phyloP scores from a whole-genome alignment of 1,284 basidiomycete genomes.

The Wallemia mellicola region DNA sequence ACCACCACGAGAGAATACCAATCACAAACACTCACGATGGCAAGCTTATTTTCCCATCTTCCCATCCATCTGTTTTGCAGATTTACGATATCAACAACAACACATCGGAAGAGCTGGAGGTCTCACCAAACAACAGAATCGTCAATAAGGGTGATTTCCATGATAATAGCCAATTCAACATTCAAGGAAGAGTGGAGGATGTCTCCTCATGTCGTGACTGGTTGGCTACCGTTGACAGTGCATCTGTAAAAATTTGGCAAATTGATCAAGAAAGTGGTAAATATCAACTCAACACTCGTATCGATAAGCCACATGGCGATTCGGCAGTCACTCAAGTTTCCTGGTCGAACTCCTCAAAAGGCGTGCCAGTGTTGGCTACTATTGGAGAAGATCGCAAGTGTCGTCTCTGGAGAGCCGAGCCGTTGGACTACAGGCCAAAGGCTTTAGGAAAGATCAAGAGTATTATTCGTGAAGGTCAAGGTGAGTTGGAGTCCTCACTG shows the following conservation, averaged over 20 bases:
- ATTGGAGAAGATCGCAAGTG: background rate
- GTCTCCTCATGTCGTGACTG: constrained; percentile 25
- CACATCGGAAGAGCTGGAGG: constrained; percentile 54
- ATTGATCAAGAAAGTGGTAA: constrained; percentile 27
- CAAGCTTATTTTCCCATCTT: constrained; percentile 58
- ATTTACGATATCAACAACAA: constrained; percentile 49
- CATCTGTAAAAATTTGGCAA: constrained; percentile 68
- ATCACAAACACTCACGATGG: background rate
- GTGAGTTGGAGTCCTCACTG: background rate
- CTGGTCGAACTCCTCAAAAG: too few species aligned
- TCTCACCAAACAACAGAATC: constrained; percentile 75
- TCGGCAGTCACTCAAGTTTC: constrained; percentile 31
- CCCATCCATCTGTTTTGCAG: constrained; percentile 80
- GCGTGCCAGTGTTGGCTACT: background rate
- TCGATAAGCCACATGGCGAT: constrained; percentile 60
- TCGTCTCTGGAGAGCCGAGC: background rate
- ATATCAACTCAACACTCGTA: constrained; percentile 40
- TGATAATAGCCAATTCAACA: too few species aligned
- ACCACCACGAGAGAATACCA: constrained; percentile 9
- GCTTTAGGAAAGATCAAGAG: background rate
- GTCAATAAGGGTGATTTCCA: constrained; percentile 50
- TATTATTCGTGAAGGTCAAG: background rate
- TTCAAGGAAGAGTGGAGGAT: constrained; percentile 15
- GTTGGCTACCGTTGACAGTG: constrained; percentile 72
- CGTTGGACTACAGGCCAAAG: background rate